Base-by-base conservation (phyloP, 208 protist species). In the Leishmania gerbilli region DNA sequence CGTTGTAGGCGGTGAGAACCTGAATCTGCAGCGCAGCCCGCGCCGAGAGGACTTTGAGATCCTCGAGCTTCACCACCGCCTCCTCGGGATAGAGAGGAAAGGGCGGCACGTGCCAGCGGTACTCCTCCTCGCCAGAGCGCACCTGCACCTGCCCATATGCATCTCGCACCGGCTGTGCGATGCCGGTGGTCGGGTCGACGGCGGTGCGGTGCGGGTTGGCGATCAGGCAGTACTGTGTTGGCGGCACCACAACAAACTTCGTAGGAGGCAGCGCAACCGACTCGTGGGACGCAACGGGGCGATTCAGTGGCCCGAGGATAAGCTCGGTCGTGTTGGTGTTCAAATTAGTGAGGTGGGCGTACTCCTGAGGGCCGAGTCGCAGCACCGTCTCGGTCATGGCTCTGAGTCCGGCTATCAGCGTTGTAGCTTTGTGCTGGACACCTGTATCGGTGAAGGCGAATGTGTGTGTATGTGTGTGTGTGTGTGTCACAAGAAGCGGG, bases 41-140 rank as follows among this genome's bases (percentile, higher is more conserved):
- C 11, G 87, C 55, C 17, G 79, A 67, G 11, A 99, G 90, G 56
- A 98, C 90, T 3, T 72, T 55, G 24, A 99, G 77, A 45, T 95
- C 90, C 58, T 37, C 51, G 1, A 95, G 71, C 68, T 69, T 24
- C n/a, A 87, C 76, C 17, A 98, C 45, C 58, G 68, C 31, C 86
- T 99, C 96, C 51, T 96, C 95, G 1, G 97, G 97, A 76, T 98
- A 99, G 27, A 99, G 89, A 51, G 97, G 95, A 86, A 99, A 99
- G 47, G 96, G 93, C 9, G 90, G 71, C 47, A 90, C 83, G 45
- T 86, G 79, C 78, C 91, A 93, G 65, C 95, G 94, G 49, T 98
- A 89, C 77, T 98, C 96, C 72, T 84, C 64, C 71, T 97, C 94
- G 34, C 97, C 98, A n/a, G 93, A 68, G 19, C 87, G 83, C 49